These are phyloP conservation scores for Trichoderma harzianum DNA, from an alignment of 2,329 filamentous ascomycete species.

Conservation along the genomic window DNA sequence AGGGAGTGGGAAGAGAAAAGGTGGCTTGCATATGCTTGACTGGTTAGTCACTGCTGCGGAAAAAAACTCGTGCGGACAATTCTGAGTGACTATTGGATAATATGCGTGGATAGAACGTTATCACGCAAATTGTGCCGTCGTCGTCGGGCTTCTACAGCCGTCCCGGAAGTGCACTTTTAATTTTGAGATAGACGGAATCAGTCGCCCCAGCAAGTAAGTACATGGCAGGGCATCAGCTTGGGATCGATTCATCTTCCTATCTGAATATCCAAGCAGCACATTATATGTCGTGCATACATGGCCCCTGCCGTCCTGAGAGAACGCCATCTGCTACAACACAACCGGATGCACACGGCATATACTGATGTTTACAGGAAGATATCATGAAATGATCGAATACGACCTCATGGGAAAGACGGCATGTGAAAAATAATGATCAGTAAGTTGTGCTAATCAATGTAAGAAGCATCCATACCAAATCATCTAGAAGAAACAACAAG, in stretches of 20 bases:
- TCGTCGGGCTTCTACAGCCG: neutral
- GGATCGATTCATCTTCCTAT: neutral
- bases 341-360: neutral
- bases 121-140: neutral
- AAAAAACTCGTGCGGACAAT: neutral
- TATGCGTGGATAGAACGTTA: neutral
- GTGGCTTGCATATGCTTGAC: constrained; percentile 5
- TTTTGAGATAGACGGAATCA: neutral
- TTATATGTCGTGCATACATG: neutral
- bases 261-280: neutral
- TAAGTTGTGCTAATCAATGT: neutral
- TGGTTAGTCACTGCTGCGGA: neutral
- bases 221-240: neutral
- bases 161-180: neutral
- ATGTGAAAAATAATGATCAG: neutral
- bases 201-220: neutral
- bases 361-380: neutral
- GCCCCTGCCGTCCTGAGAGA: neutral
- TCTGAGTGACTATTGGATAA: neutral
- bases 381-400: neutral
- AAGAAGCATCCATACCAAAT: neutral
- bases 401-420: neutral
- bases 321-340: neutral
- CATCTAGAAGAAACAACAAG: neutral
- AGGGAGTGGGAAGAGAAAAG: neutral